Evolutionary conservation across 1,284 basidiomycete genomes (phyloP), one percentile per base, ranked within the genome.

Genomic region (Xerocomus minutiporus): DNA sequence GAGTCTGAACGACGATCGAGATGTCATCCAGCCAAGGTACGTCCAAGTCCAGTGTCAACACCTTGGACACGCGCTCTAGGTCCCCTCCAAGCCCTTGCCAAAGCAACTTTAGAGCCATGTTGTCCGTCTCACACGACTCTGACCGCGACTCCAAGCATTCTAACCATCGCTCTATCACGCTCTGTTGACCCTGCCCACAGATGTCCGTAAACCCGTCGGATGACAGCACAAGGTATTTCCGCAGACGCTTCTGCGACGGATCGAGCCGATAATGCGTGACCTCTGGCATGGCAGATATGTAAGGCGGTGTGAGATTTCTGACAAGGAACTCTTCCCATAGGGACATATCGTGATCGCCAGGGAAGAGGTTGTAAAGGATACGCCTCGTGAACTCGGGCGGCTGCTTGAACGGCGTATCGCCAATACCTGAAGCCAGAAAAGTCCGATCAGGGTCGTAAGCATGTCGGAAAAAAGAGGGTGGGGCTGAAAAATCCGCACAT

Each of bases 351-450:
- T 78, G 75, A 59, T 82, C 79, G 11, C 83, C 84, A 5, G 82
- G 82, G 55, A 77, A 75, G 26, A 85, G 73, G 59, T 85, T 84
- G 62, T 84, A 83, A 13, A 87, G 69, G 29, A 87, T 79, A 12
- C 82, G 78, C 25, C 82, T 73, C n/a, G 82, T 85, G 65, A 86
- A 86, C 41, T 74, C 74, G 23, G 83, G 79, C 8, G 84, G 83
- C 55, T 86, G 82, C 63, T 87, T 87, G 72, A 87, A 87, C 15
- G 82, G 81, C 42, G 80, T 78, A 58, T 87, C 84, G 20, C 84
- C 85, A 50, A 87, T 74, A 67, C 82, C 85, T 86, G 48, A 39
- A 46, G 40, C 2, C 38, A 23, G 13, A 42, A 26, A 42, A 8
- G 44, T 35, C 23, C 34, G n/a, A 51, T 59, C 48, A 57, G 51